phyloP scores from a whole-genome alignment of 2,329 filamentous ascomycete genomes.

The Phialophora tarda region DNA sequence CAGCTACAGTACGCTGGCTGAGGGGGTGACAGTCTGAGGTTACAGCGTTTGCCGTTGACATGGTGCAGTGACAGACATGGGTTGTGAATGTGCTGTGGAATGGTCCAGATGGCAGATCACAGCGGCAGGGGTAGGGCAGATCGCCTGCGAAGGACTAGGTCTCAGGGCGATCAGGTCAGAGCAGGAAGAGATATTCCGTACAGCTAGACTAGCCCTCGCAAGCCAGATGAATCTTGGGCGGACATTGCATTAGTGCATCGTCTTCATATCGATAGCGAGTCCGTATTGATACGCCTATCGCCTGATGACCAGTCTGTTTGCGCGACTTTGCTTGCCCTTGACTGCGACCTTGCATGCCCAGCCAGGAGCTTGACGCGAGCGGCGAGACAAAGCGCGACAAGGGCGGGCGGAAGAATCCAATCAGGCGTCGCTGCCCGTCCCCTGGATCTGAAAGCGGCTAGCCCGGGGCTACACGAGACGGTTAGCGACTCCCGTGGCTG shows the following conservation, averaged over 20 bases:
- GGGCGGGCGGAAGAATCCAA: background rate
- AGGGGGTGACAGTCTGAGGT: background rate
- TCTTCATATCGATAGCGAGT: constrained; percentile 4
- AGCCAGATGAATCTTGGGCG: background rate
- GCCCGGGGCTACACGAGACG: background rate
- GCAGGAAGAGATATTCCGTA: too few species aligned
- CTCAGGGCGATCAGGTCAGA: too few species aligned
- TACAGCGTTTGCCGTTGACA: background rate
- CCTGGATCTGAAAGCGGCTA: background rate
- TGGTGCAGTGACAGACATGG: background rate
- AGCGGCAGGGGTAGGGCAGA: background rate
- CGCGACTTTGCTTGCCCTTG: background rate
- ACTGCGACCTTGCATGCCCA: background rate
- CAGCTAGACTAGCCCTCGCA: background rate
- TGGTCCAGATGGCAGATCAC: background rate
- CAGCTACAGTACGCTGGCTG: constrained; percentile 32
- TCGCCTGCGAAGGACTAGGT: too few species aligned
- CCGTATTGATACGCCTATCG: constrained; percentile 6
- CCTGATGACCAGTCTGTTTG: background rate
- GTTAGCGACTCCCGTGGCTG: background rate
- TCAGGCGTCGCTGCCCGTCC: background rate
- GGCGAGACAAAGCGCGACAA: background rate
- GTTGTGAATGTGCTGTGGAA: background rate
- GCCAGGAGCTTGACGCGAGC: background rate
- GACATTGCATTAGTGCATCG: background rate